Base-by-base conservation (phyloP, 495 filamentous ascomycete genomes). In the Neurospora sp. region DNA sequence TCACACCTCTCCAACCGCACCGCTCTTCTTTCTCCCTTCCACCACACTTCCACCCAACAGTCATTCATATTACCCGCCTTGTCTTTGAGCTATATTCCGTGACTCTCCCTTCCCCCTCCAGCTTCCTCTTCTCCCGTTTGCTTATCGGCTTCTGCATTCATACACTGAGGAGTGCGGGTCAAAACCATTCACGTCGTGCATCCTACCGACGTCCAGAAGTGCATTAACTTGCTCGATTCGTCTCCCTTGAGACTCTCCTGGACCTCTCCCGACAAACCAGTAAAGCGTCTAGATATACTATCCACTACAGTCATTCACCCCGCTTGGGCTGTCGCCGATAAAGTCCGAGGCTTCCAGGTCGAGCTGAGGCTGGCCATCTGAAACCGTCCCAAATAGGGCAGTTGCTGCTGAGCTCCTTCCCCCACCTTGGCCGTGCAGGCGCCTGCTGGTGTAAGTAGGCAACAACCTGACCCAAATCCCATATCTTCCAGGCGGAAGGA, bases 1-100 rank as follows among this genome's bases (percentile, higher is more conserved):
- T 23, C 39, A 62, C 72, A 62, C 70, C 74, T 72, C 66, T 69
- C 42, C 54, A 40, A 40, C 54, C 66, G 14, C 71, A 31, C 40
- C 70, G 46, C 59, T 42, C 23, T 40, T 48, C 48, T 48, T 27
- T n/a, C 40, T 62, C 31, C 42, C 70, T n/a, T 39, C 54, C 27
- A 62, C 54, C 27, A 35, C 27, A 35, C 54, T 62, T 35, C 54
- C 27, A 31, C 54, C 54, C 54, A 35, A 62, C 48, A 5, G 48
- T 31, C 23, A 31, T 62, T 62, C 48, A 62, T 62, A 62, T 62
- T 62, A 18, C 27, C 27, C 27, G 27, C 27, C 14, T 62, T 18
- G 54, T 35, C 54, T 62, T 35, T 62, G 54, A 31, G 54, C 54
- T 4, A 62, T 62, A 62, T 35, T 35, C 27, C 27, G 54, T 3